Percentiles rank a stretch among this genome's conserved stretches.
These are phyloP conservation scores for Phytopythium mirpurense DNA, from an alignment of 352 stramenopile genomes.

Conservation along the genomic window DNA sequence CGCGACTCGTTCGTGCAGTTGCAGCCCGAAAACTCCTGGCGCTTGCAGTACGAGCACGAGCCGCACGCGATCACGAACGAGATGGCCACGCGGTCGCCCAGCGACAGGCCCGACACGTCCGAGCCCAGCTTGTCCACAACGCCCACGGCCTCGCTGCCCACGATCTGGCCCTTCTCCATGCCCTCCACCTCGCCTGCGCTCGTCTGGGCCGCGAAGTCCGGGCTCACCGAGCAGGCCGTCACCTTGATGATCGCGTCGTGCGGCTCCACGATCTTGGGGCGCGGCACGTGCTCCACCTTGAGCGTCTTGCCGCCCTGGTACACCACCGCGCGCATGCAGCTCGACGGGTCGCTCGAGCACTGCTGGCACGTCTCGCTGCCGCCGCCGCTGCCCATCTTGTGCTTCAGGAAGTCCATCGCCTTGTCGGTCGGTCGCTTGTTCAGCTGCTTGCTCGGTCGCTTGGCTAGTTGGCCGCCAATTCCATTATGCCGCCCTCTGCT, in stretches of 20 bases:
- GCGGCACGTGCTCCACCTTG: slow-evolving; percentile 45
- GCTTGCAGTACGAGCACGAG: slow-evolving; percentile 58
- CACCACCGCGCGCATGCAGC: slow-evolving; percentile 57
- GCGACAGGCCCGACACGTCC: slow-evolving; percentile 43
- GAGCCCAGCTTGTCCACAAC: slow-evolving; percentile 46
- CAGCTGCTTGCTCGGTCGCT: not conserved
- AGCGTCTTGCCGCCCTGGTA: slow-evolving; percentile 50
- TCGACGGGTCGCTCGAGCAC: slow-evolving; percentile 26
- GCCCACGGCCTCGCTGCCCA: slow-evolving; percentile 69
- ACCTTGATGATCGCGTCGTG: slow-evolving; percentile 61
- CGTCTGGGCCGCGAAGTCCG: slow-evolving; percentile 46
- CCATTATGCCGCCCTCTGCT: not conserved
- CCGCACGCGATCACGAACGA: slow-evolving; percentile 69
- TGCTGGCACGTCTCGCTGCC: slow-evolving; percentile 18
- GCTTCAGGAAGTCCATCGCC: slow-evolving; percentile 24
- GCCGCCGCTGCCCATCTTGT: slow-evolving; percentile 15
- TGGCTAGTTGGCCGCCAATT: not conserved
- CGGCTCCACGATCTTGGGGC: slow-evolving; percentile 48
- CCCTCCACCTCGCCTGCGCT: slow-evolving; percentile 25
- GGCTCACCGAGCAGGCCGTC: slow-evolving; percentile 52
- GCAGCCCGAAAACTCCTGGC: slow-evolving; percentile 56
- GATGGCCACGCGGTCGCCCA: slow-evolving; percentile 67
- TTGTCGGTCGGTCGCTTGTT: not conserved
- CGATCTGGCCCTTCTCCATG: slow-evolving; percentile 55
- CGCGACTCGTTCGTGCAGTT: slow-evolving; percentile 68